These are phyloP conservation scores for Aspergillus conjunctus DNA, from an alignment of 495 filamentous ascomycete species.

Conservation along the genomic window DNA sequence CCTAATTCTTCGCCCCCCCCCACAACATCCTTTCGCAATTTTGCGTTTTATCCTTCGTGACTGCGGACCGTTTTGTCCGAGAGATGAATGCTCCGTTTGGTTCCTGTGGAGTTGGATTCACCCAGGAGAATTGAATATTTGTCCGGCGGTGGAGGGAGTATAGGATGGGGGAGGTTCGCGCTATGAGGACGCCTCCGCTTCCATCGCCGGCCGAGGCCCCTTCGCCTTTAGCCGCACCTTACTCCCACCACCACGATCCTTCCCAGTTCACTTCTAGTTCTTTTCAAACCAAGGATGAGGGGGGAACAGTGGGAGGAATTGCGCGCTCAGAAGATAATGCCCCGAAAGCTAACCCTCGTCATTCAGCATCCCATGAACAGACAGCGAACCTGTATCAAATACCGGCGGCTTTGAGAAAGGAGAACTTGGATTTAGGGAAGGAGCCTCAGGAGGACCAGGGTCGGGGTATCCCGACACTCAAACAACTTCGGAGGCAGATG, in stretches of 20 bases:
- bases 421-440: conserved; percentile 32
- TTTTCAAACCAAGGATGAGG: conserved; percentile 24
- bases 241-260: conserved; percentile 33
- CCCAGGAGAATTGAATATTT: conserved; percentile 39
- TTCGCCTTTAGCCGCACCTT: conserved; percentile 33
- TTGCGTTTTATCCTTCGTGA: conserved; percentile 7
- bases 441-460: conserved; percentile 39
- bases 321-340: conserved; percentile 24
- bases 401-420: conserved; percentile 21
- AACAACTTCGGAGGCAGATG: conserved; percentile 50
- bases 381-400: conserved; percentile 20
- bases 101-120: conserved; percentile 38
- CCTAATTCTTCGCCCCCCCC: neutral
- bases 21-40: neutral
- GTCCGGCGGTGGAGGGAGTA: conserved; percentile 40
- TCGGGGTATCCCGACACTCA: conserved; percentile 43
- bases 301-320: conserved; percentile 26
- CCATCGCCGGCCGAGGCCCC: conserved; percentile 47
- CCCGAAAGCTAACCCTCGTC: conserved; percentile 32
- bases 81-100: conserved; percentile 38
- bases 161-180: conserved; percentile 45
- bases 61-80: conserved; percentile 37
- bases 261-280: conserved; percentile 32
- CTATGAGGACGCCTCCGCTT: conserved; percentile 46
- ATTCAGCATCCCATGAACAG: conserved; percentile 26